Evolutionary conservation across 2,329 filamentous ascomycete genomes (phyloP).

Genomic region (Alternaria dauci): DNA sequence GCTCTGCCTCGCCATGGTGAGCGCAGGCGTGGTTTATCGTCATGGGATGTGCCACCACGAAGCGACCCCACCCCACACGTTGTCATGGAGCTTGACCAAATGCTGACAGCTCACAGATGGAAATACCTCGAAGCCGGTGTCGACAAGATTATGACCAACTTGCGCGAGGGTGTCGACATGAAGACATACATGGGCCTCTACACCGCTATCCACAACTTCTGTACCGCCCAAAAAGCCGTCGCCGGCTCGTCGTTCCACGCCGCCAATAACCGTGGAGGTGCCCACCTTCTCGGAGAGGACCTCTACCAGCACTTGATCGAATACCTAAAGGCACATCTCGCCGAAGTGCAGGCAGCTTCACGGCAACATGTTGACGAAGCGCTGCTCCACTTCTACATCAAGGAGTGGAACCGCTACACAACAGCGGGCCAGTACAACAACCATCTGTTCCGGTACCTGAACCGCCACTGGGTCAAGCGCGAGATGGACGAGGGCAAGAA

Average conservation of each 20-base stretch:
- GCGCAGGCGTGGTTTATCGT: background rate
- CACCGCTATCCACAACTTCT: slow-evolving; percentile 98
- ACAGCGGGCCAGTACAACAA: slow-evolving; percentile 97
- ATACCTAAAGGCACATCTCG: slow-evolving; percentile 82
- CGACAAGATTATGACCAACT: slow-evolving; percentile 89
- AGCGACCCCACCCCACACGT: background rate
- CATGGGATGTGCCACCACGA: background rate
- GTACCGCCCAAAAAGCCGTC: slow-evolving; percentile 94
- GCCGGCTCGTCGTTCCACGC: slow-evolving; percentile 60
- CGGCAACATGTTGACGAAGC: slow-evolving; percentile 87
- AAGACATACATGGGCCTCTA: slow-evolving; percentile 97
- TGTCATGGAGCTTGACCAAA: background rate
- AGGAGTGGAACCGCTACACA: slow-evolving; percentile 96
- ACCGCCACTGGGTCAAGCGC: slow-evolving; percentile 97
- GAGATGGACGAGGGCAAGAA: slow-evolving; percentile 99
- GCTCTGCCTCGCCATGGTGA: background rate
- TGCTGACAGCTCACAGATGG: slow-evolving; percentile 70
- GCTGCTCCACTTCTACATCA: slow-evolving; percentile 89
- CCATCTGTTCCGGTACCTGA: slow-evolving; percentile 94
- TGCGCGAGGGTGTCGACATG: slow-evolving; percentile 94
- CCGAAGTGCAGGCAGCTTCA: slow-evolving; percentile 74
- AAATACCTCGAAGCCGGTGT: slow-evolving; percentile 87
- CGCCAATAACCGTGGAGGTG: slow-evolving; percentile 78
- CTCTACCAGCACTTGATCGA: slow-evolving; percentile 90
- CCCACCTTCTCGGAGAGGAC: slow-evolving; percentile 93